Evolutionary conservation across 805 yeast genomes (phyloP).

Genomic region (Isabelozyma gotoi): DNA sequence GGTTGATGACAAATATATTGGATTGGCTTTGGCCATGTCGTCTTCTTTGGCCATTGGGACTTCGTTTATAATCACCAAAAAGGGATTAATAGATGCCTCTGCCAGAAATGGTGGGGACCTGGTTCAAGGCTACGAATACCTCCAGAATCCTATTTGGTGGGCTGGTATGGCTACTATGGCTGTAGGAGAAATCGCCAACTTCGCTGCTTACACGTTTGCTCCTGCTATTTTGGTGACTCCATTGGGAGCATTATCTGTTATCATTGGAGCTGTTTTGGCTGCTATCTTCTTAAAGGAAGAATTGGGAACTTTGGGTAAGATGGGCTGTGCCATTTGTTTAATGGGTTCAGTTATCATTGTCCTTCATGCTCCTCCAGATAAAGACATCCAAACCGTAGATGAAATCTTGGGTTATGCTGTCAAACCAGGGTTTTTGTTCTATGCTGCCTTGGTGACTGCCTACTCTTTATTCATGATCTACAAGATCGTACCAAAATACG

Average conservation of each 20-base stretch:
- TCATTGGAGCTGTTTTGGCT: slow-evolving; percentile 89
- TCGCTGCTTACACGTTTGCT: slow-evolving; percentile 94
- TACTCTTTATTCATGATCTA: slow-evolving; percentile 80
- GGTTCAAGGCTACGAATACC: slow-evolving; percentile 77
- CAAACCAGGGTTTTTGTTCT: slow-evolving; percentile 72
- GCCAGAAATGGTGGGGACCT: slow-evolving; percentile 54
- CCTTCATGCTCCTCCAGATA: slow-evolving; percentile 92
- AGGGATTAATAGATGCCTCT: slow-evolving; percentile 75
- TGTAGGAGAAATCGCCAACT: slow-evolving; percentile 85
- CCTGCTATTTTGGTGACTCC: slow-evolving; percentile 93
- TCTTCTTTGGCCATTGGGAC: slow-evolving; percentile 89
- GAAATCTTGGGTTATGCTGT: slow-evolving; percentile 81
- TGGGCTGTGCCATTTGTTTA: slow-evolving; percentile 91
- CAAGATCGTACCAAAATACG: slow-evolving; percentile 78
- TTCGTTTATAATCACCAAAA: slow-evolving; percentile 84
- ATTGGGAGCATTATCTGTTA: slow-evolving; percentile 84
- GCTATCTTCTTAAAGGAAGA: slow-evolving; percentile 83
- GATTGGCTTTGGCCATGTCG: slow-evolving; percentile 82
- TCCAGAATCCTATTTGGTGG: slow-evolving; percentile 90
- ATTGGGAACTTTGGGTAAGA: slow-evolving; percentile 80
- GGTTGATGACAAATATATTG: slow-evolving; percentile 85
- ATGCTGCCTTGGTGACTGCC: slow-evolving; percentile 58
- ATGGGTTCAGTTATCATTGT: slow-evolving; percentile 87
- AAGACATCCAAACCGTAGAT: slow-evolving; percentile 83
- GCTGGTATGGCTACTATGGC: slow-evolving; percentile 91